Conservation (phyloP, 441 rosid species). For the Biscutella laevigata region DNA sequence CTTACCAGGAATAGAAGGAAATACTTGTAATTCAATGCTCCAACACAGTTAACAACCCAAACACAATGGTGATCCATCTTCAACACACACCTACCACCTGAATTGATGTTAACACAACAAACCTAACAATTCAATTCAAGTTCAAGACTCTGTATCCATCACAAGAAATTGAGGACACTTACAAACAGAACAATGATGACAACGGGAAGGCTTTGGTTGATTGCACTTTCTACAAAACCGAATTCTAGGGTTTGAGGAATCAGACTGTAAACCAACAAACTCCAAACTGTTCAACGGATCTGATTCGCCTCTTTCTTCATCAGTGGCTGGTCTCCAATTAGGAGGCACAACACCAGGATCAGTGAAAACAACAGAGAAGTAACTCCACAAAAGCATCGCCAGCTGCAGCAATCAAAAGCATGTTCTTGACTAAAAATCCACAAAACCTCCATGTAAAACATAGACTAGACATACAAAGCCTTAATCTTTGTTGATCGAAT, state of each 20-base stretch:
- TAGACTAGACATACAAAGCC: not conserved
- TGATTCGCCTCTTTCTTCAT: conserved; percentile 60
- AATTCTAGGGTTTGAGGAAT: conserved; percentile 30
- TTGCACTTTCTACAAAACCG: conserved; percentile 74
- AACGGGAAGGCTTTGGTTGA: conserved; percentile 73
- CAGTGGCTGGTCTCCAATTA: conserved; percentile 55
- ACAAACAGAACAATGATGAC: conserved; percentile 97
- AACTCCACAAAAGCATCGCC: conserved; percentile 75
- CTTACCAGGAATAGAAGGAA: conserved; percentile 91
- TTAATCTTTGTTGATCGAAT: not conserved
- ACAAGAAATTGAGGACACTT: conserved; percentile 30
- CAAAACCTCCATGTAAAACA: not conserved
- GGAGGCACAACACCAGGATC: conserved; percentile 81
- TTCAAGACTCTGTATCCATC: not conserved
- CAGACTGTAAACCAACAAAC: conserved; percentile 21
- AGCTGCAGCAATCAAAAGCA: conserved; percentile 36
- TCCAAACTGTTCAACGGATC: conserved; percentile 39
- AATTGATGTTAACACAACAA: conserved; percentile 14
- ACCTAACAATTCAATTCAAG: not conserved
- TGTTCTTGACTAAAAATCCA: not conserved
- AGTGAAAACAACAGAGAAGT: conserved; percentile 57
- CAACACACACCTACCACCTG: conserved; percentile 79
- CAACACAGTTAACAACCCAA: conserved; percentile 95
- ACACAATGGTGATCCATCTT: conserved; percentile 96
- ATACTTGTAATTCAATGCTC: conserved; percentile 84